Evolutionary conservation across 352 stramenopile genomes (phyloP), one percentile per base, ranked within the genome.

Genomic region (Pythium coloratum): DNA sequence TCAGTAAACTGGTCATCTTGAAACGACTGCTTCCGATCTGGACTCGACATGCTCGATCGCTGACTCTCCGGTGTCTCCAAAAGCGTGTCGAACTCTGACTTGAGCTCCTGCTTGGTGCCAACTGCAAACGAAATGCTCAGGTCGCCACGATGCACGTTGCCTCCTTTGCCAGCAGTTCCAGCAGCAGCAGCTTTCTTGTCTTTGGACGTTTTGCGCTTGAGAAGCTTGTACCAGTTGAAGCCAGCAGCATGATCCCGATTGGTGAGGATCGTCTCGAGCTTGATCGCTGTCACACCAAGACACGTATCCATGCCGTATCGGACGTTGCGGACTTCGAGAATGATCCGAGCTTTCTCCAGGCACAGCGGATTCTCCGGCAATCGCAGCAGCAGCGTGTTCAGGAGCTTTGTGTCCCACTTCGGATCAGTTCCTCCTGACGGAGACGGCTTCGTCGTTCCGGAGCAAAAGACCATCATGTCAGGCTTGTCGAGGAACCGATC

Each of bases 141-240:
- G 28, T 94, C 77, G 54, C 88, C 88, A 18, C 83, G 80, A 55
- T 95, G 85, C 32, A 87, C 79, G 56, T 84, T 91, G 24, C 49
- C 28, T 8, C 49, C 49, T 13, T 76, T 74, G 53, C 81, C 28
- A 68, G 74, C 59, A 74, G 75, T 64, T 70, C 77, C 20, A 24
- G 20, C 26, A 61, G 80, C 34, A 1, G 33, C 36, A 13, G 58
- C 34, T 67, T 71, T 64, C 79, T 89, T 34, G 49, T 91, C 81
- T 33, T 82, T 81, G 16, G 83, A 80, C 8, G 82, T 88, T 38
- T 91, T 93, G 8, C 83, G 69, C 62, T 96, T 96, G 1, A 94
- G 67, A 9, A 96, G 49, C 46, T 93, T 94, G 67, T 96, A 94
- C 85, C 85, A 94, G 64, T 94, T 92, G 66, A 96, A 96, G 10